A percentile compares a stretch with the other conserved stretches of the same genome.
These are phyloP conservation scores for Barnettozyma californica DNA, from an alignment of 805 yeast species.

Conservation along the genomic window DNA sequence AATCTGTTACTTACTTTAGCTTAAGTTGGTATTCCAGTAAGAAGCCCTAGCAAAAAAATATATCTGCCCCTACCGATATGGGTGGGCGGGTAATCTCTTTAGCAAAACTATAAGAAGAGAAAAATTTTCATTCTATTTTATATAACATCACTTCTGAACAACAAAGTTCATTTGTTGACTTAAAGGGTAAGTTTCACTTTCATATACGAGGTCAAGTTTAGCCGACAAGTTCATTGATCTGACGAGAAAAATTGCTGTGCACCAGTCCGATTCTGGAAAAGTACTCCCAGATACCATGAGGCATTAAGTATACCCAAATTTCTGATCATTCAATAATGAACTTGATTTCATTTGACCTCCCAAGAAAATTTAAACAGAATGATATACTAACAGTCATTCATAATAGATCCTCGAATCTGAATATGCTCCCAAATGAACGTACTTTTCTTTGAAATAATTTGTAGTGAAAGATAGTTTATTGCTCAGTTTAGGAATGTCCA, in stretches of 20 bases:
- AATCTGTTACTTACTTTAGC: too few relatives aligned
- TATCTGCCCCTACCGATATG: too few relatives aligned
- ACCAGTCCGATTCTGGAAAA: slow-evolving; percentile 26
- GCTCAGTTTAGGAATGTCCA: too few relatives aligned
- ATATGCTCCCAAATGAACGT: background rate
- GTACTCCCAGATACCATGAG: slow-evolving; percentile 25
- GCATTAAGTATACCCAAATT: slow-evolving; percentile 31
- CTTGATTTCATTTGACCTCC: background rate
- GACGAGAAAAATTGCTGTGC: slow-evolving; percentile 30
- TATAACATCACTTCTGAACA: too few relatives aligned
- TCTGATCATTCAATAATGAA: slow-evolving; percentile 19
- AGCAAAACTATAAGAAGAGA: too few relatives aligned
- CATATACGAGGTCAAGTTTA: background rate
- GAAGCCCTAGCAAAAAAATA: too few relatives aligned
- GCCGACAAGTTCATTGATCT: slow-evolving; percentile 9
- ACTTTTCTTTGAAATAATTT: too few relatives aligned
- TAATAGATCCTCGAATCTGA: background rate
- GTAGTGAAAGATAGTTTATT: too few relatives aligned
- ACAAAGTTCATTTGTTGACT: background rate
- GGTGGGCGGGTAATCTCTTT: too few relatives aligned
- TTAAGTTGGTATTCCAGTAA: too few relatives aligned
- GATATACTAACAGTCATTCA: background rate
- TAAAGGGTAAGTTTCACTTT: background rate
- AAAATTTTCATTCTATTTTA: too few relatives aligned
- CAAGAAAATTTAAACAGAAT: background rate